These are phyloP conservation scores for Phytophthora cactorum DNA, from an alignment of 352 stramenopile genomes.

Conservation along the genomic window DNA sequence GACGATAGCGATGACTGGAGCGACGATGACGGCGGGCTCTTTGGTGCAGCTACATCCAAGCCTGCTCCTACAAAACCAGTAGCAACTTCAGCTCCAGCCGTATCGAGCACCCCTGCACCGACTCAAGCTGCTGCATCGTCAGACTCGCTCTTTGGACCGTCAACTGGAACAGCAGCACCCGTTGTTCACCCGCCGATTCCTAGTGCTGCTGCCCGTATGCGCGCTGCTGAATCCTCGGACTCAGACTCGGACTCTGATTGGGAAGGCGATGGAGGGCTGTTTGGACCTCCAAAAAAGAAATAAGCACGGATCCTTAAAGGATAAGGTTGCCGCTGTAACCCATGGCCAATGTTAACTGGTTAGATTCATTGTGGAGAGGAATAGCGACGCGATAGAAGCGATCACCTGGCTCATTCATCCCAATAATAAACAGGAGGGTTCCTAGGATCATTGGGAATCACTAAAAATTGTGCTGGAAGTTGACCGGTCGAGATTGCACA, in stretches of 20 bases:
- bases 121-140: conserved; percentile 17
- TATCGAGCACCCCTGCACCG: conserved; percentile 17
- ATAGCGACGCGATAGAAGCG: background rate
- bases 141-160: conserved; percentile 34
- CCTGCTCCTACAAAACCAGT: conserved; percentile 24
- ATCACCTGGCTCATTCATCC: too few relatives aligned
- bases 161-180: conserved; percentile 22
- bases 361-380: conserved; percentile 6
- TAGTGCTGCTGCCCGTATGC: conserved; percentile 54
- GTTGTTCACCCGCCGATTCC: conserved; percentile 52
- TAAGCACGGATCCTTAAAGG: background rate
- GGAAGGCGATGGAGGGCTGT: conserved; percentile 69
- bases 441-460: too few relatives aligned
- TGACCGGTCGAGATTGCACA: too few relatives aligned
- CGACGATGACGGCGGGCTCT: conserved; percentile 57
- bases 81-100: conserved; percentile 17
- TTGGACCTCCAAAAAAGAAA: conserved; percentile 55
- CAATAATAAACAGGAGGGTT: background rate
- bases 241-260: conserved; percentile 63
- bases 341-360: background rate
- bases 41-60: conserved; percentile 47
- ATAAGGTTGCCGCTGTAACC: too few relatives aligned
- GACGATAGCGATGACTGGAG: conserved; percentile 77
- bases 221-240: conserved; percentile 42
- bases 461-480: too few relatives aligned